Evolutionary conservation across 306 rosid species (phyloP).

Genomic region (Fragaria ananassa): DNA sequence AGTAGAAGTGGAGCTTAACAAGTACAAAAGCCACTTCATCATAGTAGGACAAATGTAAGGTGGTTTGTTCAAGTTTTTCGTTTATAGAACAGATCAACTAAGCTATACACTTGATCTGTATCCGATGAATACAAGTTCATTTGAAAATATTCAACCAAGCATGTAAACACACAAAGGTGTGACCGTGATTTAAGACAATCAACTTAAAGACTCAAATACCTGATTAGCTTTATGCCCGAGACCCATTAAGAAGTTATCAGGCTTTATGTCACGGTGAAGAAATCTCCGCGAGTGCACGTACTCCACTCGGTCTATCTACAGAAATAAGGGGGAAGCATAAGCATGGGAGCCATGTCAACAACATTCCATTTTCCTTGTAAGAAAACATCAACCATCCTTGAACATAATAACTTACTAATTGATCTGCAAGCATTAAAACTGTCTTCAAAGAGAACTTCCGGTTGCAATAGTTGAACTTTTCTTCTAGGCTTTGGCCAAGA

Average conservation of each 20-base stretch:
- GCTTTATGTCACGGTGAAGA: constrained; percentile 99
- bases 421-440: constrained; percentile 98
- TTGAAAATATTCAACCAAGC: background rate
- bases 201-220: constrained; percentile 39
- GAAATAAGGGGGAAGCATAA: constrained; percentile 26
- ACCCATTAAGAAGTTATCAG: constrained; percentile 98
- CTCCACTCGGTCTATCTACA: constrained; percentile 90
- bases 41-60: background rate
- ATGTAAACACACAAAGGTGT: background rate
- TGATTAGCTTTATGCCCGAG: constrained; percentile 96
- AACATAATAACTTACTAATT: constrained; percentile 61
- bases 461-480: constrained; percentile 84
- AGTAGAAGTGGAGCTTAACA: background rate
- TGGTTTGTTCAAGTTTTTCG: background rate
- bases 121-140: background rate
- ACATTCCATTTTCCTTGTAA: background rate
- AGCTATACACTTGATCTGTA: background rate
- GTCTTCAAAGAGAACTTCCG: constrained; percentile 84
- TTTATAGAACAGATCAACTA: background rate
- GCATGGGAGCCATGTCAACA: constrained; percentile 15
- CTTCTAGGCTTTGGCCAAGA: constrained; percentile 97
- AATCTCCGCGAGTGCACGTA: constrained; percentile 95
- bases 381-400: constrained; percentile 4
- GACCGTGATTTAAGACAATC: constrained; percentile 18
- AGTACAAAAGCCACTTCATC: background rate